These are phyloP conservation scores for Phytophthora vignae DNA, from an alignment of 352 stramenopile species.

Conservation along the genomic window DNA sequence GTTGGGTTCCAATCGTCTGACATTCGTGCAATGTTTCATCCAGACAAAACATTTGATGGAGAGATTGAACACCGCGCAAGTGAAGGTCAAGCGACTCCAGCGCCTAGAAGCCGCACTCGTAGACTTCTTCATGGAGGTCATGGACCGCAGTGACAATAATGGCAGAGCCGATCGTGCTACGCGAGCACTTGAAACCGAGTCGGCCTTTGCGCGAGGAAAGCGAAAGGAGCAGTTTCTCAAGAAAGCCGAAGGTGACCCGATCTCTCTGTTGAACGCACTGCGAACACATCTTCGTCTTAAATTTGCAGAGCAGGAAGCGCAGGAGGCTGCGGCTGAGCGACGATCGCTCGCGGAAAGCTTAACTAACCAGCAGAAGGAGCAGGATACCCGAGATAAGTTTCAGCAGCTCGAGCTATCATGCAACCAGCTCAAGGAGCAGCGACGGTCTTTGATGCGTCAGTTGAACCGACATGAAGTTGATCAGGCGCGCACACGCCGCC, in stretches of 20 bases:
- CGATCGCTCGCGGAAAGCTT: slow-evolving; percentile 37
- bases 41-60: slow-evolving; percentile 73
- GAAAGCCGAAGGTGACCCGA: slow-evolving; percentile 67
- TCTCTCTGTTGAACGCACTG: slow-evolving; percentile 75
- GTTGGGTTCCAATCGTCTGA: not conserved
- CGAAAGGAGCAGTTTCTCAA: slow-evolving; percentile 67
- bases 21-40: not conserved
- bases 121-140: slow-evolving; percentile 80
- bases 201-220: slow-evolving; percentile 50
- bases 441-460: slow-evolving; percentile 39
- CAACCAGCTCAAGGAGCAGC: slow-evolving; percentile 35
- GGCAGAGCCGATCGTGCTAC: not conserved
- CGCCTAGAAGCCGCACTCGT: slow-evolving; percentile 72
- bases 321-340: slow-evolving; percentile 36
- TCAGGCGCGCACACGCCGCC: slow-evolving; percentile 31
- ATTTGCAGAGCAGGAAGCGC: slow-evolving; percentile 55
- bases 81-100: slow-evolving; percentile 70
- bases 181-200: slow-evolving; percentile 35
- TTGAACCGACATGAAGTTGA: slow-evolving; percentile 41
- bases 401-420: slow-evolving; percentile 43
- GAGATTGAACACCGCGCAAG: slow-evolving; percentile 64
- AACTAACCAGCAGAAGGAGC: slow-evolving; percentile 50
- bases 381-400: slow-evolving; percentile 44
- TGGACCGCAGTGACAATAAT: slow-evolving; percentile 50
- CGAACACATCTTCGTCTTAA: slow-evolving; percentile 75